These are phyloP conservation scores for Picochlorum sp. DNA, from an alignment of 139 green algal genomes.

Conservation along the genomic window DNA sequence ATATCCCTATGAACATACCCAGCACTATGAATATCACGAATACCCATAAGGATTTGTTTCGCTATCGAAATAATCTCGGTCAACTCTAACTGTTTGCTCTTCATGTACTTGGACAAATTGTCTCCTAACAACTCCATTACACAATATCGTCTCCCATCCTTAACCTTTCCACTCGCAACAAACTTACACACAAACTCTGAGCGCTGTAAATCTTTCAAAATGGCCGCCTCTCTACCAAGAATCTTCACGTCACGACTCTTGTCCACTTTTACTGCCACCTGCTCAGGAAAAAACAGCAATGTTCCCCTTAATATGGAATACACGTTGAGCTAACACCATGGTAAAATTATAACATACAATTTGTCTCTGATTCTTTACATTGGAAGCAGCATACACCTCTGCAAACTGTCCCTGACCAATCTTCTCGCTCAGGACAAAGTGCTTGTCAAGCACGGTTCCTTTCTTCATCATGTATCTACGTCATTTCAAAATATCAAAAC, in stretches of 20 bases:
- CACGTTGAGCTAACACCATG: too few relatives aligned
- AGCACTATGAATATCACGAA: constrained; percentile 51
- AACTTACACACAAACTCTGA: constrained; percentile 30
- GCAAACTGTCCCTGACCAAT: constrained; percentile 68
- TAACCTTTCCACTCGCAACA: constrained; percentile 16
- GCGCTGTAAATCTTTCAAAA: constrained; percentile 33
- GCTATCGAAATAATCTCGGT: constrained; percentile 17
- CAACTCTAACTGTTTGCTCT: constrained; percentile 18
- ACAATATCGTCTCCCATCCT: constrained; percentile 59
- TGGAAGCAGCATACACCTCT: constrained; percentile 59
- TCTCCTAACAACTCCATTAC: constrained; percentile 72
- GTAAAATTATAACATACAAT: not conserved
- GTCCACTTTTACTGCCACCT: constrained; percentile 63
- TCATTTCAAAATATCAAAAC: too few relatives aligned
- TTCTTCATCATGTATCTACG: too few relatives aligned
- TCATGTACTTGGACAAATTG: constrained; percentile 58
- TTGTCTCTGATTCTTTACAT: constrained; percentile 12
- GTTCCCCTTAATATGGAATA: too few relatives aligned
- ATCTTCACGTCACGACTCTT: constrained; percentile 36
- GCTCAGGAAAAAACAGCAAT: not conserved
- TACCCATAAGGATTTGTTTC: constrained; percentile 32
- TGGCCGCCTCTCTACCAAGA: constrained; percentile 45
- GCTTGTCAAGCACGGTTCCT: not conserved
- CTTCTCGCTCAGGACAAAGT: constrained; percentile 28
- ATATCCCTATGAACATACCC: constrained; percentile 73